Percentiles rank a stretch among this genome's conserved stretches.
phyloP scores from a whole-genome alignment of 306 rosid genomes.

The Acacia confusa region DNA sequence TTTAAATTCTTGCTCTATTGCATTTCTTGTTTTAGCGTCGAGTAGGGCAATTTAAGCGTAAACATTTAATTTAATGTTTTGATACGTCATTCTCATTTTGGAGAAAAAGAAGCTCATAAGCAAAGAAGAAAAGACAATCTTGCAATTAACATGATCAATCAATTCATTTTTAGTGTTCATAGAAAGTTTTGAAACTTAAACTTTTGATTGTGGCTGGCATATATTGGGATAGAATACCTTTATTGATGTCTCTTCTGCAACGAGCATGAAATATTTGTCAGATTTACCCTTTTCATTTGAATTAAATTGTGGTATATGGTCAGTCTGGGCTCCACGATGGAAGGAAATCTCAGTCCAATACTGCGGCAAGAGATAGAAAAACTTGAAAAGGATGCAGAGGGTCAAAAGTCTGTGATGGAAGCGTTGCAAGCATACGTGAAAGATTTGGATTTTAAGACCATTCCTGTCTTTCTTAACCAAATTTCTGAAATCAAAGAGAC shows the following conservation, averaged over 20 bases:
- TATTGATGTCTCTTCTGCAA: neutral
- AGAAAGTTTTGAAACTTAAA: neutral
- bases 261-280: neutral
- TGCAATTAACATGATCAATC: neutral
- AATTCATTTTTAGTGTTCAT: neutral
- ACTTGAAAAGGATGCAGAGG: constrained; percentile 78
- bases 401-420: constrained; percentile 82
- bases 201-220: neutral
- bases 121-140: neutral
- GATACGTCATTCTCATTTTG: neutral
- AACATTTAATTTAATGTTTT: neutral
- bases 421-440: constrained; percentile 73
- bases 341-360: constrained; percentile 56
- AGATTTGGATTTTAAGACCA: constrained; percentile 73
- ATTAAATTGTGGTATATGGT: constrained; percentile 2
- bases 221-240: neutral
- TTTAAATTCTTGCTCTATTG: neutral
- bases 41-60: neutral
- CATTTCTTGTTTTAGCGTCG: neutral
- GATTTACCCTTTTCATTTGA: neutral
- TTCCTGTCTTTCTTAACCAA: constrained; percentile 81
- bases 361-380: constrained; percentile 62
- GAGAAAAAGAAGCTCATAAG: neutral
- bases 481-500: constrained; percentile 85
- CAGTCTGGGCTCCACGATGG: constrained; percentile 50